Evolutionary conservation across 768 basidiomycete genomes (phyloP).

Genomic region (Cystofilobasidium macerans): DNA sequence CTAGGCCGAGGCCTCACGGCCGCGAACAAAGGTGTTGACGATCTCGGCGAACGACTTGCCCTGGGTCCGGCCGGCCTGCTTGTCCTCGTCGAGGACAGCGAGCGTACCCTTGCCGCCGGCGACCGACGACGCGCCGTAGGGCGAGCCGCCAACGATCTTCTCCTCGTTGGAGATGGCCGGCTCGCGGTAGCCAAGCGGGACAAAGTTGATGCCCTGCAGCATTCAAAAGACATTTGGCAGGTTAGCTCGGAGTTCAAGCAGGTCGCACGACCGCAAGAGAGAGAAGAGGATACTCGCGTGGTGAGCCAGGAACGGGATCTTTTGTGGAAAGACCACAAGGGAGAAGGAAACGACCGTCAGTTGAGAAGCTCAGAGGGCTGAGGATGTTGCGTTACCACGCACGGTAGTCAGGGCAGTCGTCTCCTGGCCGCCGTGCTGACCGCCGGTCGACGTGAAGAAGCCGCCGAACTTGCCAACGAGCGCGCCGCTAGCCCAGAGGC

Average conservation of each 20-base stretch:
- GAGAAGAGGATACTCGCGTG: background rate
- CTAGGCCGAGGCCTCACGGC: background rate
- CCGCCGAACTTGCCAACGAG: conserved; percentile 24
- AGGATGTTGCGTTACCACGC: too few relatives aligned
- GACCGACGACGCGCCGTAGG: conserved; percentile 16
- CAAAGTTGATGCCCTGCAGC: background rate
- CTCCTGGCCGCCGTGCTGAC: conserved; percentile 25
- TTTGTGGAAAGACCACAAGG: conserved; percentile 22
- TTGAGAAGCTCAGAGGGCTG: too few relatives aligned
- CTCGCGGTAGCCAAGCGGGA: background rate
- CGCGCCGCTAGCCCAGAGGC: conserved; percentile 4
- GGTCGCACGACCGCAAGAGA: background rate
- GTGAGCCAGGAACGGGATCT: conserved; percentile 9
- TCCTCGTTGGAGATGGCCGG: conserved; percentile 10
- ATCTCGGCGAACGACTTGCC: conserved; percentile 1
- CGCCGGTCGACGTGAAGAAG: background rate
- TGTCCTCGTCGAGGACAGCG: conserved; percentile 22
- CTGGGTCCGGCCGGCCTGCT: background rate
- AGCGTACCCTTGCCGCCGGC: conserved; percentile 20
- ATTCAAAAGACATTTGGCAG: too few relatives aligned
- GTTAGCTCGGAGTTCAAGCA: too few relatives aligned
- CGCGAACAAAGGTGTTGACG: background rate
- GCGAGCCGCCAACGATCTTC: conserved; percentile 18
- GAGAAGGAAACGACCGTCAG: too few relatives aligned
- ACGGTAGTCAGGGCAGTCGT: conserved; percentile 23